Evolutionary conservation across 352 stramenopile genomes (phyloP), one percentile per base, ranked within the genome.

Genomic region (Globisporangium nodosum): DNA sequence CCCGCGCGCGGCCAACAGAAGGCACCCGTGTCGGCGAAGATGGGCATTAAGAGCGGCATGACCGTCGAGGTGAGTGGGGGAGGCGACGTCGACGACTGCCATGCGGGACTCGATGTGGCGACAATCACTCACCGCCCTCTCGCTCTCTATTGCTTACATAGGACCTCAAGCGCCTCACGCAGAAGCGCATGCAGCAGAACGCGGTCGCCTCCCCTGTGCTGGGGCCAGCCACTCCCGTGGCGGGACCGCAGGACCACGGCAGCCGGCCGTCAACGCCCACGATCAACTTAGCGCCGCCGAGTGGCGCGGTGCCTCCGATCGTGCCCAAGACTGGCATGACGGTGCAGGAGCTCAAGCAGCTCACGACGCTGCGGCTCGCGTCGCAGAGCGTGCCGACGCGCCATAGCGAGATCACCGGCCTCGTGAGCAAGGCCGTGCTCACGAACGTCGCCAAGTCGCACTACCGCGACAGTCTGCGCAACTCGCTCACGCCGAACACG

Each of bases 41-140:
- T 91, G 78, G 84, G 84, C 37, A 94, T 94, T 61, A 94, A 94
- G 69, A 94, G 84, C 70, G 84, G 84, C 58, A 94, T 94, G 84
- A 94, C 84, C 5, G 84, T 94, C 51, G 84, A 94, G 68, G 70
- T 78, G 16, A 6, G 18, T 21, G 35, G 8, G 9, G 8, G 43
- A 6, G 39, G 24, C 9, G 27, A 4, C 30, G 35, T 47, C 30
- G 13, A 9, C 13, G 49, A 35, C 37, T 5, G 1, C 3, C 37
- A 11, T 18, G 37, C 37, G 24, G 1, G 24, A 27, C 13, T 3
- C 37, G 37, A n/a, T 31, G 21, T 12, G 37, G 0, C 37, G 12
- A 18, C 5, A 18, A 12, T 20, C 50, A 18, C 8, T 15, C 31
- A 11, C n/a, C 21, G 24, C 37, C 3, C 27, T 3, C 16, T 20